These are phyloP conservation scores for Xylariaceae sp. DNA, from an alignment of 2,329 filamentous ascomycete species.

Conservation along the genomic window DNA sequence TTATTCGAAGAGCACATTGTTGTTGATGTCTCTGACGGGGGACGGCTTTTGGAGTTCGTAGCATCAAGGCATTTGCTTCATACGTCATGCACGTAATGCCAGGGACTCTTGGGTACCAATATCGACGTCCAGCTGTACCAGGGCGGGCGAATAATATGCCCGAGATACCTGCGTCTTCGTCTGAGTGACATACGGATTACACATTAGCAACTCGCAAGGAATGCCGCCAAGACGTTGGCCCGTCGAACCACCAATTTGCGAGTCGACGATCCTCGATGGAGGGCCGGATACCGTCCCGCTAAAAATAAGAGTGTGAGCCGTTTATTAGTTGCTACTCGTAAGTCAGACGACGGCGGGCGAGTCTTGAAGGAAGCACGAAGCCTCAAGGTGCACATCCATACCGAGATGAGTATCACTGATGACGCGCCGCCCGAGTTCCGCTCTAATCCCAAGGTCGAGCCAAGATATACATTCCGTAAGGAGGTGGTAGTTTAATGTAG, in stretches of 20 bases:
- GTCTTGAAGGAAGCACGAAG: constrained; percentile 1
- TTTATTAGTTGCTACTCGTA: background rate
- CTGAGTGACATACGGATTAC: background rate
- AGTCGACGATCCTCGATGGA: background rate
- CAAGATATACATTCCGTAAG: constrained; percentile 9
- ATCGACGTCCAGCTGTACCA: background rate
- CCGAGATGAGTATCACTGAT: constrained; percentile 8
- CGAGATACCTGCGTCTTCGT: background rate
- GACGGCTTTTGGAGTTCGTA: background rate
- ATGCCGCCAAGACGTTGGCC: background rate
- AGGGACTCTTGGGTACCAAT: background rate
- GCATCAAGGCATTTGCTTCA: background rate
- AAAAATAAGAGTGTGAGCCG: background rate
- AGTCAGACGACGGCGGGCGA: constrained; percentile 3
- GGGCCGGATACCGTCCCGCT: background rate
- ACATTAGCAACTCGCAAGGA: background rate
- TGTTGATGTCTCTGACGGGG: no score
- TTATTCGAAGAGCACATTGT: no score
- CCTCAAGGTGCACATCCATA: background rate
- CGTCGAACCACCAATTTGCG: background rate
- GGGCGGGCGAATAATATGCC: background rate
- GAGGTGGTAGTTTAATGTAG: background rate
- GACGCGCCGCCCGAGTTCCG: constrained; percentile 15
- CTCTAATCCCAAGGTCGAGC: constrained; percentile 7
- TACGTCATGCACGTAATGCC: background rate